Evolutionary conservation across 2,329 filamentous ascomycete genomes (phyloP), one percentile per base, ranked within the genome.

Genomic region (Exophiala oligosperma): DNA sequence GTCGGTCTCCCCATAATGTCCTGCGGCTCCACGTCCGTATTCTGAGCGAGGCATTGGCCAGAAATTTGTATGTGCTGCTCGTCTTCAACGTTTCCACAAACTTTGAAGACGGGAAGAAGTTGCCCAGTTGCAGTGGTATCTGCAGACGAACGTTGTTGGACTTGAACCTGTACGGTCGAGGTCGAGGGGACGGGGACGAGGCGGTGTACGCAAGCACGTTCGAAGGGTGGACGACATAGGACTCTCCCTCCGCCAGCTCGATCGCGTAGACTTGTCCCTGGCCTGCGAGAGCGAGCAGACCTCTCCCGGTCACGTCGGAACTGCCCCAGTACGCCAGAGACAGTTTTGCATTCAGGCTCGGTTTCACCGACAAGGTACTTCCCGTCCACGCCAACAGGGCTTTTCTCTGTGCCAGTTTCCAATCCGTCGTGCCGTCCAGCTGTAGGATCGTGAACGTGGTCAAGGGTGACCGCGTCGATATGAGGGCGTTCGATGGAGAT

Each of bases 381-480:
- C 94, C 94, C 0, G 93, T 96, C 94, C 94, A 99, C 54, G 94
- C 94, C n/a, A 97, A 81, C 53, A 99, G 80, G 1, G 92, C 92
- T 64, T 90, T 88, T 62, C 91, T 84, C 72, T 97, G 92, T 5
- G 91, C 84, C 7, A 99, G 79, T 80, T 96, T 90, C 93, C 94
- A 99, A 76, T 99, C 94, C 57, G 92, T 87, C 3, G 92, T 91
- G 57, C 94, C 94, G 77, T 99, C 92, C 51, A 99, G 84, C 71
- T 93, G 89, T 26, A 99, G 82, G 6, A 96, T 85, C 11, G 90
- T 87, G 67, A 99, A 92, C 4, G 92, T 92, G 0, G 92, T 94
- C 52, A 88, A 86, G 3, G 91, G 86, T 4, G 91, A 91, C 72
- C 92, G 94, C 24, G 93, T 92, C 29, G 90, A 90, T 67, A 99